Evolutionary conservation across 495 filamentous ascomycete species (phyloP), one percentile per base, ranked within the genome.

Genomic region (Hypomontagnella monticulosa): DNA sequence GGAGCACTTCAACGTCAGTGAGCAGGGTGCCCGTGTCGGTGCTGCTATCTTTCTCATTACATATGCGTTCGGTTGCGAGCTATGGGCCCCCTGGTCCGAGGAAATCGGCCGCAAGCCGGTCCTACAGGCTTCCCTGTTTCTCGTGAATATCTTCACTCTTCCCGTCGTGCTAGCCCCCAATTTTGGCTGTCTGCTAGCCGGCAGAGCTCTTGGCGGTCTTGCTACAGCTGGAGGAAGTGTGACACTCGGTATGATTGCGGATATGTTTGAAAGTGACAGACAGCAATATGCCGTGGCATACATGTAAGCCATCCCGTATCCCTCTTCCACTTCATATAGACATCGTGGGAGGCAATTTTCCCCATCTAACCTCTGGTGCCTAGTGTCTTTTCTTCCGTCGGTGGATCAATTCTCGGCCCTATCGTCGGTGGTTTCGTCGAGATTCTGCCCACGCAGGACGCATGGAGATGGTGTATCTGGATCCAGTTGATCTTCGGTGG

Each of bases 51-150:
- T 92, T 78, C 79, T 93, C 33, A 78, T 93, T 40, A 73, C 83
- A 3, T 93, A 93, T 68, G 89, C 89, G 19, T 91, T 93, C 69
- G 90, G 91, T 5, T 93, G 89, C 71, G 91, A 93, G 73, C 79
- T 93, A 0, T 93, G 90, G 90, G 91, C 91, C 0, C 91, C 91
- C 0, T 93, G 90, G 90, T 87, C 83, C 16, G 91, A 93, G 65
- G 91, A 93, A 66, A 81, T 89, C 44, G 91, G 91, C n/a, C 85
- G 91, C 44, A 89, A 87, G 80, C 86, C 85, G 2, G 82, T 92
- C 70, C 79, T 92, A 63, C 91, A 92, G 79, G 78, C 87, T 47
- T 88, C 84, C 51, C 74, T 93, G 38, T 80, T 85, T 40, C 71
- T 93, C 14, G 88, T 92, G 69, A 93, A 93, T 64, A 81, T 93